These are phyloP conservation scores for Silene latifolia DNA, from an alignment of 148 eudicot genomes.

Conservation along the genomic window DNA sequence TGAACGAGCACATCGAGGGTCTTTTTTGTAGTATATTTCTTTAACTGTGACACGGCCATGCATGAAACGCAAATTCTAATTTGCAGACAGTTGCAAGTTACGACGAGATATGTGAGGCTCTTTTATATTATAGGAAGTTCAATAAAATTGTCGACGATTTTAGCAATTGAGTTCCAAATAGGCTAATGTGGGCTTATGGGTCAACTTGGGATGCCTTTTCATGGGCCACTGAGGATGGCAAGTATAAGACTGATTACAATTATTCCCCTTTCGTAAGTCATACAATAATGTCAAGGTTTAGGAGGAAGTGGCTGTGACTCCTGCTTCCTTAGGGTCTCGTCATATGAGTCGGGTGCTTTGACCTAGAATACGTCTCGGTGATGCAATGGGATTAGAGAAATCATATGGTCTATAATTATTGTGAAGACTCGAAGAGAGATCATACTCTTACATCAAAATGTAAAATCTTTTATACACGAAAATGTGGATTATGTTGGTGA, in stretches of 20 bases:
- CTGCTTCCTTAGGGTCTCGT: conserved; percentile 48
- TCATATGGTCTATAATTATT: conserved; percentile 71
- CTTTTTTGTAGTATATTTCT: no score
- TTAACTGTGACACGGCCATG: no score
- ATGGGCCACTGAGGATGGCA: conserved; percentile 96
- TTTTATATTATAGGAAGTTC: no score
- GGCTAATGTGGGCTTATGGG: conserved; percentile 94
- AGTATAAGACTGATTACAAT: conserved; percentile 73
- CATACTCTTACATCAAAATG: conserved; percentile 74
- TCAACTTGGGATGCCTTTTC: conserved; percentile 98
- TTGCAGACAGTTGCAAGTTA: no score
- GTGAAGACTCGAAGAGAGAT: conserved; percentile 69
- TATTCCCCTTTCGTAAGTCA: conserved; percentile 76
- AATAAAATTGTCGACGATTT: no score
- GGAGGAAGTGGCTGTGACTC: conserved; percentile 40
- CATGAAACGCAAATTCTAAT: no score
- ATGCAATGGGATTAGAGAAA: conserved; percentile 71
- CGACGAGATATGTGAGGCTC: no score
- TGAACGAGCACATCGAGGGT: no score
- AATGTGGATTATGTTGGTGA: neutral
- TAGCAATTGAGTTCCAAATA: conserved; percentile 35
- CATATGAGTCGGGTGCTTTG: conserved; percentile 47
- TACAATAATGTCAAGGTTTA: conserved; percentile 71
- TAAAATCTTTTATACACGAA: conserved; percentile 35
- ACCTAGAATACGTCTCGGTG: conserved; percentile 43